A percentile compares a stretch with the other conserved stretches of the same genome.
phyloP scores from a whole-genome alignment of 2,329 filamentous ascomycete species.

The Diplodia intermedia region DNA sequence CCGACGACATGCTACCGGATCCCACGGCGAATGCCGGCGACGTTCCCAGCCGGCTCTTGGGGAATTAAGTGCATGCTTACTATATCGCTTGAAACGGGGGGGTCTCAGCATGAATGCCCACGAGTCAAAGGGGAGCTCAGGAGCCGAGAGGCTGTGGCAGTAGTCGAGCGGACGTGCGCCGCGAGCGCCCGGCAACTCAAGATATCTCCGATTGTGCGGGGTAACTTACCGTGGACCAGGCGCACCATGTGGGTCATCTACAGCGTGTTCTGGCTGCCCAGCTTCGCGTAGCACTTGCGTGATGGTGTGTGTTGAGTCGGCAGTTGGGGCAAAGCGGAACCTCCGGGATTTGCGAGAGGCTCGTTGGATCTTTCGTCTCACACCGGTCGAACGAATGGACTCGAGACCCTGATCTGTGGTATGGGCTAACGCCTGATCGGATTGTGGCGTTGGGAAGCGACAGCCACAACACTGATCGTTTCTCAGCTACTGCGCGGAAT shows the following conservation, averaged over 20 bases:
- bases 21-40: neutral
- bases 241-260: conserved; percentile 3
- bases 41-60: neutral
- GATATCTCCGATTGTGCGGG: conserved; percentile 13
- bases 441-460: conserved; percentile 19
- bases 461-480: conserved; percentile 20
- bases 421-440: conserved; percentile 1
- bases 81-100: neutral
- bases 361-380: neutral
- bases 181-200: neutral
- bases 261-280: neutral
- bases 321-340: neutral
- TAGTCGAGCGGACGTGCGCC: conserved; percentile 7
- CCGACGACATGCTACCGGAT: too few species aligned
- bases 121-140: conserved; percentile 6
- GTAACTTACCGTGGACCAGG: conserved; percentile 7
- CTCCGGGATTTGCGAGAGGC: neutral
- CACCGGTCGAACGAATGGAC: neutral
- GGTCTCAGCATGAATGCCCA: neutral
- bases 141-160: conserved; percentile 3
- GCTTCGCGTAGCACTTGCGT: neutral
- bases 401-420: neutral
- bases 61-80: neutral
- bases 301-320: neutral
- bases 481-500: neutral